Evolutionary conservation across 2,329 filamentous ascomycete genomes (phyloP), one percentile per base, ranked within the genome.

Genomic region (Aureobasidium sp.): DNA sequence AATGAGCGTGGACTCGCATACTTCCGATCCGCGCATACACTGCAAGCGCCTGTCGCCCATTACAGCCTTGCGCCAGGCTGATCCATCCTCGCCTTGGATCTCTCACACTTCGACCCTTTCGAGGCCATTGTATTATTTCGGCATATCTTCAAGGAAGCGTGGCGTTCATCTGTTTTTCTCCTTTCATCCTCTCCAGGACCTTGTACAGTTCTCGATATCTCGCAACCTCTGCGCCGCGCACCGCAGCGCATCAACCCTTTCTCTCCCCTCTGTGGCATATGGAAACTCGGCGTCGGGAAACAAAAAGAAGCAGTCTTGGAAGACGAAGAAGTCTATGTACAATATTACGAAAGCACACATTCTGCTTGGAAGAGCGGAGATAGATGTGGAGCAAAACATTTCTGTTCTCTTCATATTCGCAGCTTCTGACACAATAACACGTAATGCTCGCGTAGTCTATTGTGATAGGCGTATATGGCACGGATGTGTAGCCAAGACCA

Each of bases 81-180:
- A 6, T 35, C 39, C 39, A 57, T 45, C 12, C 45, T 29, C 39
- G 29, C 39, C 50, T 31, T 42, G 35, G 24, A 54, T 54, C 50
- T 54, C 17, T 48, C 24, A 54, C 11, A 54, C 24, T 31, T 42
- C 24, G 22, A 40, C 22, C 37, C 53, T 9, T 27, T 31, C 53
- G 35, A 33, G 40, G 35, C 27, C 5, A 44, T n/a, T 57, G 53
- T 57, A 57, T 35, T 57, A 57, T 57, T 57, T 57, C 53, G 53
- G 53, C 53, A 57, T 57, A n/a, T 27, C 42, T 57, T 57, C 52
- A 44, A 57, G 45, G 53, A 40, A 57, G 53, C 53, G 53, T 27
- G 53, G 53, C 53, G 53, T 57, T 57, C 11, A 40, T 57, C 40
- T 45, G 53, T 33, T 40, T 27, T 24, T 12, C 9, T 14, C 11